Conservation (phyloP, 73 alveolate species). For the Tetrahymena malaccensis region DNA sequence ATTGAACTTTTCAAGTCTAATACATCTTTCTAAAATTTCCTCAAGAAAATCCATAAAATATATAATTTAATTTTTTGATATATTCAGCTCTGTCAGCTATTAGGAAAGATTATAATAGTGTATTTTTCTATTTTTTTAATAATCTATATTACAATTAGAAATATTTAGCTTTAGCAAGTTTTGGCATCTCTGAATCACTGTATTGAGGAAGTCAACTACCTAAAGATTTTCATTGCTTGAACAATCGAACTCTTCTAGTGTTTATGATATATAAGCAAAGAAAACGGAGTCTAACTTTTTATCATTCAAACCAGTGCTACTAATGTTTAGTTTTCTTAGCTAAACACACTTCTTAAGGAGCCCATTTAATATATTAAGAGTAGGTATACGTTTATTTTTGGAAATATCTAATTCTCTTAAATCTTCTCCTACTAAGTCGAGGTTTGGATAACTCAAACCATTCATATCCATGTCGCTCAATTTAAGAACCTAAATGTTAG, state of each 20-base stretch:
- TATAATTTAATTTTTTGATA: background rate
- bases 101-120: background rate
- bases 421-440: background rate
- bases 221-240: background rate
- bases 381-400: background rate
- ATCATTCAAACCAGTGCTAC: background rate
- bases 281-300: background rate
- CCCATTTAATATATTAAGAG: background rate
- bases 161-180: background rate
- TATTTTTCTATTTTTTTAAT: background rate
- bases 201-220: background rate
- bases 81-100: background rate
- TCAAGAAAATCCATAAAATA: background rate
- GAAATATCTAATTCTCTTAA: background rate
- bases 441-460: background rate
- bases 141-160: background rate
- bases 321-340: background rate
- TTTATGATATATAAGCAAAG: background rate
- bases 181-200: background rate
- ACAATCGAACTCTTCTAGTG: background rate
- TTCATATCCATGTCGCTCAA: background rate
- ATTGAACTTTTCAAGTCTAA: background rate
- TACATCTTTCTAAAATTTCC: background rate
- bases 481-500: background rate
- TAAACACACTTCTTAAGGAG: background rate